phyloP scores from a whole-genome alignment of 805 yeast species.

The Metschnikowia proteae region DNA sequence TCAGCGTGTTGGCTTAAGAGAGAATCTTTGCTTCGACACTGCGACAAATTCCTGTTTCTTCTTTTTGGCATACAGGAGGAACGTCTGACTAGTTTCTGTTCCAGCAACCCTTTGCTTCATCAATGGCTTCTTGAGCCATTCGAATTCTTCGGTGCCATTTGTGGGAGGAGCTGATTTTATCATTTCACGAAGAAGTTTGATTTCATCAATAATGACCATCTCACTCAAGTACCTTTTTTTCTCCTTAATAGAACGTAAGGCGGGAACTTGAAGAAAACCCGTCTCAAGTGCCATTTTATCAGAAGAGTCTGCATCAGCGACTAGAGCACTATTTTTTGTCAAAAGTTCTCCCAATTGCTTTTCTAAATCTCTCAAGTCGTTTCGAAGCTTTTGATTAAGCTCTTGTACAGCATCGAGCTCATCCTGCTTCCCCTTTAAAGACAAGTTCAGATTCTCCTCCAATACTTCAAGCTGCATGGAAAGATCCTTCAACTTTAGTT shows the following conservation, averaged over 20 bases:
- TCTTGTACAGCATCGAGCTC: conserved; percentile 18
- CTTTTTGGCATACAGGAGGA: not conserved
- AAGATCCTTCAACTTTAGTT: conserved; percentile 37
- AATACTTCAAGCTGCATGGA: conserved; percentile 43
- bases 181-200: conserved; percentile 39
- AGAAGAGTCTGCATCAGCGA: conserved; percentile 24
- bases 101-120: not conserved
- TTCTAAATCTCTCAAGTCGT: conserved; percentile 18
- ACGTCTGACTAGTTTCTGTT: not conserved
- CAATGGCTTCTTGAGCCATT: conserved; percentile 1
- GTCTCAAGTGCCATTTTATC: conserved; percentile 19
- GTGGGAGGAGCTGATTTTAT: conserved; percentile 9
- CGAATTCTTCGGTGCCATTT: not conserved
- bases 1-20: not conserved
- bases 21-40: not conserved
- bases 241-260: conserved; percentile 30
- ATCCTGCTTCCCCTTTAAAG: conserved; percentile 27
- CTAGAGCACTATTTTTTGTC: conserved; percentile 20
- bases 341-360: conserved; percentile 18
- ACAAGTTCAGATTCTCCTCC: conserved; percentile 39
- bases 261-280: conserved; percentile 12
- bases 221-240: conserved; percentile 32
- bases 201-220: conserved; percentile 42
- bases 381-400: conserved; percentile 7
- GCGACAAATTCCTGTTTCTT: not conserved